Percentiles rank a stretch among this genome's conserved stretches.
These are phyloP conservation scores for Cinchona pubescens DNA, from an alignment of 257 asterid genomes.

Conservation along the genomic window DNA sequence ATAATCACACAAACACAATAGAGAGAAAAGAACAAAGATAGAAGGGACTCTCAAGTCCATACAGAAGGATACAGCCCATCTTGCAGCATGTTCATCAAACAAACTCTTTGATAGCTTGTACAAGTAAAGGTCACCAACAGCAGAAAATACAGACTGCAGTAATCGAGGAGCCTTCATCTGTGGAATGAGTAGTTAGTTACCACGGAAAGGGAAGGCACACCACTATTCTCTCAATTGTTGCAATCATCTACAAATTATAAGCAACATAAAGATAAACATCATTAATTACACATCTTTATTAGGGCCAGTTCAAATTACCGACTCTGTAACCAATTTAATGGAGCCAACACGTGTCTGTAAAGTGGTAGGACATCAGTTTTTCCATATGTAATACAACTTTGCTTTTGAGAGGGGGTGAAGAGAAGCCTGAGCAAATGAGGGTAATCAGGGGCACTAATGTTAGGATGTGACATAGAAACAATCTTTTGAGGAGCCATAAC, in stretches of 20 bases:
- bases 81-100: slow-evolving; percentile 60
- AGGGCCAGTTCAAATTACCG: background rate
- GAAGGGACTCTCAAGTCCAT: background rate
- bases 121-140: slow-evolving; percentile 77
- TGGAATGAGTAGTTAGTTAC: slow-evolving; percentile 12
- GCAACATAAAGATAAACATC: background rate
- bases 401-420: background rate
- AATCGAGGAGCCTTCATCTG: slow-evolving; percentile 86
- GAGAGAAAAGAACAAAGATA: background rate
- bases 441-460: background rate
- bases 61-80: slow-evolving; percentile 79
- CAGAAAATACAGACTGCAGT: slow-evolving; percentile 73
- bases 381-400: background rate
- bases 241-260: slow-evolving; percentile 2
- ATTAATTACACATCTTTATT: background rate
- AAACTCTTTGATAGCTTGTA: slow-evolving; percentile 61
- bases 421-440: background rate
- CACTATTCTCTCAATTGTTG: background rate
- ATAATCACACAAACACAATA: too few species aligned
- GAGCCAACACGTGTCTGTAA: background rate
- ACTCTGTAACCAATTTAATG: background rate
- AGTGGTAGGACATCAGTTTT: background rate
- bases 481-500: background rate
- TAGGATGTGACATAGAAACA: background rate
- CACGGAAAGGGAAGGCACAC: background rate